Conservation (phyloP, 2,329 filamentous ascomycete genomes). For the Penicillium sp. region DNA sequence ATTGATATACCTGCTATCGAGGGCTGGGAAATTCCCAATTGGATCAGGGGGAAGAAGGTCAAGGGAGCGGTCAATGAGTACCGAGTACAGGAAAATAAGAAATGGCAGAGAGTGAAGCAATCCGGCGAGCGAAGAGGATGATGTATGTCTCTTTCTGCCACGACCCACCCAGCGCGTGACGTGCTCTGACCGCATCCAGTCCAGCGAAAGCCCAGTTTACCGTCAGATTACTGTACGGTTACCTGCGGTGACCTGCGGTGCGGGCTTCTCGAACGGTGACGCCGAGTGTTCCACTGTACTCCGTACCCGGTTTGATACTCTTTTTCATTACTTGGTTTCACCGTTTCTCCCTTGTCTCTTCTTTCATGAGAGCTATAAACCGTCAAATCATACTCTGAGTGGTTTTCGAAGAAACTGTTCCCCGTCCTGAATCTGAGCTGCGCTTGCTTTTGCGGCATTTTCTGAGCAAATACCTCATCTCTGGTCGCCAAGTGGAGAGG, state of each 20-base stretch:
- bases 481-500: conserved; percentile 12
- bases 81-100: conserved; percentile 10
- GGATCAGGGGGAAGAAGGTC: conserved; percentile 4
- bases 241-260: conserved; percentile 15
- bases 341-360: not conserved
- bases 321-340: not conserved
- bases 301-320: not conserved
- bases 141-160: conserved; percentile 41
- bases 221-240: conserved; percentile 27
- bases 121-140: conserved; percentile 26
- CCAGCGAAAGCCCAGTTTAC: conserved; percentile 9
- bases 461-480: conserved; percentile 19
- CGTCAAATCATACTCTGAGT: not conserved
- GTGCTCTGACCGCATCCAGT: conserved; percentile 33
- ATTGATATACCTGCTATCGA: conserved; percentile 6
- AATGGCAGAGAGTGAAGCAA: conserved; percentile 17
- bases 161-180: conserved; percentile 40
- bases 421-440: conserved; percentile 5
- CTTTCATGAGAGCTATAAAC: not conserved
- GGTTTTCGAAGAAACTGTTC: not conserved
- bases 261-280: not conserved
- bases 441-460: conserved; percentile 15
- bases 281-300: not conserved
- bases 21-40: conserved; percentile 15
- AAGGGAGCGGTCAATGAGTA: conserved; percentile 4